A percentile compares a stretch with the other conserved stretches of the same genome.
Evolutionary conservation across 2,329 filamentous ascomycete species (phyloP).

Genomic region (Xylaria hypoxylon): DNA sequence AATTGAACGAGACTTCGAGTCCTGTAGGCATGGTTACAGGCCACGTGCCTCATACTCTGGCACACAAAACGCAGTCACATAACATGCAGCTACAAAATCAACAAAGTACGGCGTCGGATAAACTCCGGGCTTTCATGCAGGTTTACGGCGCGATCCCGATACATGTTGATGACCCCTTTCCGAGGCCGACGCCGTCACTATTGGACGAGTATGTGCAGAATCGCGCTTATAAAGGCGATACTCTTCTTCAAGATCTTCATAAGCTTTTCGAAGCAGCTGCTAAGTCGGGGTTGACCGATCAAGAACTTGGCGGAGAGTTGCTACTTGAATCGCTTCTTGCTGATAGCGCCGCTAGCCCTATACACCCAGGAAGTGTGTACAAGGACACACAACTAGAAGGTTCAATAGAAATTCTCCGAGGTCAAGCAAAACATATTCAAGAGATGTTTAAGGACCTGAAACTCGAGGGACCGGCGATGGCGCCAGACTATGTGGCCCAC

Average conservation of each 20-base stretch:
- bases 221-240: slow-evolving; percentile 46
- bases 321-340: slow-evolving; percentile 46
- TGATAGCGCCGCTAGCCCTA: slow-evolving; percentile 42
- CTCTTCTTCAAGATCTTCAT: slow-evolving; percentile 45
- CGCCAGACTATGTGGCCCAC: slow-evolving; percentile 44
- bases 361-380: slow-evolving; percentile 40
- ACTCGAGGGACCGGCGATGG: slow-evolving; percentile 31
- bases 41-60: background rate
- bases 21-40: background rate
- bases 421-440: slow-evolving; percentile 43
- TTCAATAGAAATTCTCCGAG: slow-evolving; percentile 45
- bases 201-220: slow-evolving; percentile 44
- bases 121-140: slow-evolving; percentile 40
- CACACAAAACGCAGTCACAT: slow-evolving; percentile 11
- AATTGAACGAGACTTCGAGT: background rate
- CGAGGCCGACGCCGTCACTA: slow-evolving; percentile 32
- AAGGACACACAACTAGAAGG: slow-evolving; percentile 48
- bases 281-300: slow-evolving; percentile 44
- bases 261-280: slow-evolving; percentile 45
- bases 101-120: no score
- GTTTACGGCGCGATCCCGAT: slow-evolving; percentile 43
- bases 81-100: no score
- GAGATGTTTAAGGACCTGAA: slow-evolving; percentile 41
- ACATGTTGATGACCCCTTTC: slow-evolving; percentile 28
- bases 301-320: slow-evolving; percentile 42